Conservation (phyloP, 257 asterid genomes). For the Vinca minor region DNA sequence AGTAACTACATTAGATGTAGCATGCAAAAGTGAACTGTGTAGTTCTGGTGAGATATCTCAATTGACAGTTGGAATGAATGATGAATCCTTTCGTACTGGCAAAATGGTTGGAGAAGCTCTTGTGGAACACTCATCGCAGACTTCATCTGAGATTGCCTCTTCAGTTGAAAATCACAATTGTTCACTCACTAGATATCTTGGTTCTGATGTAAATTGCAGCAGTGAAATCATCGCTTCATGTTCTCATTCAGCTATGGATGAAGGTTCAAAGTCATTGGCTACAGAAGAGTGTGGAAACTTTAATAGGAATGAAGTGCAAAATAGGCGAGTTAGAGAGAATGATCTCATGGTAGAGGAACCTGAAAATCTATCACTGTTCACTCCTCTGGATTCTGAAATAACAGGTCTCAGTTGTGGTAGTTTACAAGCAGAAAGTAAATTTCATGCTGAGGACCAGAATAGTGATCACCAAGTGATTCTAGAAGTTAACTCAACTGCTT, state of each 20-base stretch:
- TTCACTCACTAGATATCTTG: slow-evolving; percentile 15
- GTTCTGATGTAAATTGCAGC: slow-evolving; percentile 17
- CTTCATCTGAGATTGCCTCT: slow-evolving; percentile 15
- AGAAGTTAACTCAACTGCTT: slow-evolving; percentile 18
- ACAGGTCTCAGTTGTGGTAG: slow-evolving; percentile 20
- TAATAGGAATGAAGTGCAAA: slow-evolving; percentile 6
- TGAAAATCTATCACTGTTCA: slow-evolving; percentile 13
- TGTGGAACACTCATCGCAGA: slow-evolving; percentile 12
- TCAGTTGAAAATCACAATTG: slow-evolving; percentile 21
- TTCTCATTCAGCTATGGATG: slow-evolving; percentile 17
- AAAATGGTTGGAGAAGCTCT: slow-evolving; percentile 14
- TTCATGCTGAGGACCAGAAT: slow-evolving; percentile 23
- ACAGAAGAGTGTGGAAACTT: slow-evolving; percentile 1
- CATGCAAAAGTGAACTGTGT: slow-evolving; percentile 20
- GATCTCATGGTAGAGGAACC: slow-evolving; percentile 12
- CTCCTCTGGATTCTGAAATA: slow-evolving; percentile 24
- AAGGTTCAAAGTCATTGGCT: slow-evolving; percentile 15
- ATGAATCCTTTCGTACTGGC: slow-evolving; percentile 12
- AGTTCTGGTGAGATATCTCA: slow-evolving; percentile 17
- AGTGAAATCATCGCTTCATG: slow-evolving; percentile 13
- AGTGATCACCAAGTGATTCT: slow-evolving; percentile 16
- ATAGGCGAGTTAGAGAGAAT: slow-evolving; percentile 10
- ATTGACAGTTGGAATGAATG: slow-evolving; percentile 13
- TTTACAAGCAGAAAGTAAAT: slow-evolving; percentile 19
- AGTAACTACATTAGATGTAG: slow-evolving; percentile 17